Evolutionary conservation across 805 yeast genomes (phyloP).

Genomic region (Barnettozyma botsteinii): DNA sequence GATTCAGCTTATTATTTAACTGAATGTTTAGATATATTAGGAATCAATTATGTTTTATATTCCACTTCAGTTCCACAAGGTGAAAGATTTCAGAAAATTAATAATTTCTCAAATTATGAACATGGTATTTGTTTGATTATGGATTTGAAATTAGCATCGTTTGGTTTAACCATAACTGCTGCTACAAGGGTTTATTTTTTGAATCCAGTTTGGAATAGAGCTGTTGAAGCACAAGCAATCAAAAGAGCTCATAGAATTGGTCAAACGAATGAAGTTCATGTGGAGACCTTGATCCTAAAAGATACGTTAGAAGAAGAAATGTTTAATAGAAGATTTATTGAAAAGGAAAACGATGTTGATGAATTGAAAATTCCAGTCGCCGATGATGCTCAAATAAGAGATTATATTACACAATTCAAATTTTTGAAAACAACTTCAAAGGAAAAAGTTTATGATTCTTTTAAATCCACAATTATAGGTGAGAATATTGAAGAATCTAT

Average conservation of each 20-base stretch:
- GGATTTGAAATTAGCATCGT: slow-evolving; percentile 65
- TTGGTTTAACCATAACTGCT: slow-evolving; percentile 60
- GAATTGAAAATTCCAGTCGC: slow-evolving; percentile 37
- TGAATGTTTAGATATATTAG: slow-evolving; percentile 57
- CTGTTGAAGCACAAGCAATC: slow-evolving; percentile 70
- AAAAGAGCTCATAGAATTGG: slow-evolving; percentile 77
- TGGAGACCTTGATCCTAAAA: slow-evolving; percentile 59
- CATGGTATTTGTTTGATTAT: slow-evolving; percentile 51
- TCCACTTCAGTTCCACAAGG: slow-evolving; percentile 50
- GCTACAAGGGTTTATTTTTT: slow-evolving; percentile 67
- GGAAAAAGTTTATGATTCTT: slow-evolving; percentile 7
- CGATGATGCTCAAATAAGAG: slow-evolving; percentile 55
- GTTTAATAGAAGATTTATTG: slow-evolving; percentile 36
- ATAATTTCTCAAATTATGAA: slow-evolving; percentile 41
- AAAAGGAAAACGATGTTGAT: slow-evolving; percentile 8
- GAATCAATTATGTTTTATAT: slow-evolving; percentile 56
- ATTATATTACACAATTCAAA: slow-evolving; percentile 44
- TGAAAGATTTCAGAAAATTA: slow-evolving; percentile 47
- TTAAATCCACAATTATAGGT: slow-evolving; percentile 6
- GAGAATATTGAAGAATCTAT: slow-evolving; percentile 8
- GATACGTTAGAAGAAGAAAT: slow-evolving; percentile 67
- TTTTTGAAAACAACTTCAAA: slow-evolving; percentile 33
- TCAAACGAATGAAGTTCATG: slow-evolving; percentile 54
- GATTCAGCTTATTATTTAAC: slow-evolving; percentile 65
- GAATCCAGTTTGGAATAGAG: slow-evolving; percentile 67